These are phyloP conservation scores for Rhodotorula sp. DNA, from an alignment of 1,284 basidiomycete genomes.

Conservation along the genomic window DNA sequence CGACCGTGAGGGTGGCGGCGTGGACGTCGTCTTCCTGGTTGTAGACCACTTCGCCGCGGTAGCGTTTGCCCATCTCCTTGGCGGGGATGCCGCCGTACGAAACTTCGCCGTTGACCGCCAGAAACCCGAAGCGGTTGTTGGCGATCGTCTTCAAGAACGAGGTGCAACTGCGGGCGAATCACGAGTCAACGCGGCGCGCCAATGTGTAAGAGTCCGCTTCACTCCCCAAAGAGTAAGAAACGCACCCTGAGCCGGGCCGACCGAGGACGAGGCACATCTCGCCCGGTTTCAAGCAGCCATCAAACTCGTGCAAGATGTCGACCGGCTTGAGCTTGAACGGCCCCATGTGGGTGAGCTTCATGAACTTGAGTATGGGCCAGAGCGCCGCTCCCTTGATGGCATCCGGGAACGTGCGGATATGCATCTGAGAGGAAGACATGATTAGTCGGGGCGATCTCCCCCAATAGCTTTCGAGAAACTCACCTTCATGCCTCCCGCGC, in stretches of 20 bases:
- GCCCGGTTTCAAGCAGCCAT: constrained; percentile 68
- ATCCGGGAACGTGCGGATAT: constrained; percentile 59
- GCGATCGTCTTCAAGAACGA: constrained; percentile 51
- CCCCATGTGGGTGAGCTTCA: constrained; percentile 43
- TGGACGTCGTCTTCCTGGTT: constrained; percentile 57
- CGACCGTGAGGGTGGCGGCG: constrained; percentile 60
- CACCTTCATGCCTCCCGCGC: constrained; percentile 41
- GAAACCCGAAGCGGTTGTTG: constrained; percentile 47
- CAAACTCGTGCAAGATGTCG: constrained; percentile 55
- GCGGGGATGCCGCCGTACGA: constrained; percentile 58
- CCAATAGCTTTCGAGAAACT: neutral
- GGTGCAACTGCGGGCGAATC: constrained; percentile 41
- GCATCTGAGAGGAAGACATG: constrained; percentile 53
- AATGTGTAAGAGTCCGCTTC: neutral
- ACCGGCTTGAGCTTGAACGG: constrained; percentile 42
- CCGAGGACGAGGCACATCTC: constrained; percentile 59
- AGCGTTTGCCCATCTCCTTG: constrained; percentile 54
- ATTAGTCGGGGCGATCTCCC: neutral
- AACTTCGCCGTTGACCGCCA: constrained; percentile 55
- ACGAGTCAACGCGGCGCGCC: neutral
- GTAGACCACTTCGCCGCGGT: constrained; percentile 67
- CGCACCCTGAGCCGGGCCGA: constrained; percentile 49
- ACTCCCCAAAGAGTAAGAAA: neutral
- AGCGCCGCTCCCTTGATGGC: constrained; percentile 62
- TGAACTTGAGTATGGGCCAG: constrained; percentile 53